Base-by-base conservation (phyloP, 495 filamentous ascomycete species). In the Trichoderma virens region DNA sequence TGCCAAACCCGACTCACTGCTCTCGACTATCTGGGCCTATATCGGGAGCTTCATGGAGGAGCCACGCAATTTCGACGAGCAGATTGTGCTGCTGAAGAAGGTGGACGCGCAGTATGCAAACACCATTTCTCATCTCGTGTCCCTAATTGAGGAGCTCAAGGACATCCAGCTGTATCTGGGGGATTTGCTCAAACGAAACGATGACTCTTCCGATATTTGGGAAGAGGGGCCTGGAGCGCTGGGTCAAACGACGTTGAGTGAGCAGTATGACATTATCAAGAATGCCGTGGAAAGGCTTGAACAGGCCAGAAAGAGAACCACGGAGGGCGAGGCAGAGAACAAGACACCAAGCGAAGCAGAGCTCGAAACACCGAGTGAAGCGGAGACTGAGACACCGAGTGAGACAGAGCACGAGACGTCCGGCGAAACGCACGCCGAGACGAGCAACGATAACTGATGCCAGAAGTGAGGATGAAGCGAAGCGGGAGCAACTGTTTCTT, bases 231-330 rank as follows among this genome's bases (percentile, higher is more conserved):
- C 68, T 27, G 60, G 45, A 32, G 43, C 69, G 0, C 74, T 78
- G n/a, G 20, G 18, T 30, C 34, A 39, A 27, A 75, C 89, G 34
- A 87, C 88, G 62, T 70, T 92, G 7, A 79, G 77, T 41, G 82
- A 89, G 65, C 87, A 91, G 70, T 82, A 91, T 59, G 85, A 89
- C 66, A 86, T 81, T 66, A 89, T 92, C 54, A 78, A 87, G 62
- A 73, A 79, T 20, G 87, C 86, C 0, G 80, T 90, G 3, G 84
- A 91, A 68, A 78, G 88, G 66, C 69, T 92, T 47, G 85, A 89
- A 66, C 65, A 70, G 47, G 82, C 82, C 32, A 79, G 81, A 62
- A 81, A 82, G 9, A 76, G 82, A 61, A 80, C 76, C n/a, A 64
- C 83, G 23, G 86, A 88, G 78, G 75, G 82, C 61, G 83, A 89